Evolutionary conservation across 2,329 filamentous ascomycete genomes (phyloP).

Genomic region (Colletotrichum sp.): DNA sequence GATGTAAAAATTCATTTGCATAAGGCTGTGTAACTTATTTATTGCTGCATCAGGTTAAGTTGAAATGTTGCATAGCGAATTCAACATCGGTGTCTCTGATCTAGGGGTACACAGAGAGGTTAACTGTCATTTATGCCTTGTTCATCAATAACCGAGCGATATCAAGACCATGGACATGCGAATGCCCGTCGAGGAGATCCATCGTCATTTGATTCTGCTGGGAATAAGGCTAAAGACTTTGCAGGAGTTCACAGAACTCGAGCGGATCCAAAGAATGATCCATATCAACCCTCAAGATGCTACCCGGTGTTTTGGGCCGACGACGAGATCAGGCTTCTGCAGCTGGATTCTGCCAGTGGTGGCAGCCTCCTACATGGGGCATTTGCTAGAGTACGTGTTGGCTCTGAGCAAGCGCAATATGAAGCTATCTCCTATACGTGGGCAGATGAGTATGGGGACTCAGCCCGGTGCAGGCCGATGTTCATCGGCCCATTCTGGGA

Average conservation of each 20-base stretch:
- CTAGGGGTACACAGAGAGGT: background rate
- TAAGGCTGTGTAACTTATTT: accelerated
- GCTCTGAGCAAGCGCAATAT: background rate
- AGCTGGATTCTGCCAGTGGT: background rate
- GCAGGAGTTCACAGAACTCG: background rate
- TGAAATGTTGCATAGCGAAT: background rate
- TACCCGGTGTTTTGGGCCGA: background rate
- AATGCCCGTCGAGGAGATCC: background rate
- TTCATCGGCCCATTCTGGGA: background rate
- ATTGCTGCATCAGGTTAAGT: accelerated
- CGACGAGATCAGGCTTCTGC: background rate
- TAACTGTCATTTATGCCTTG: background rate
- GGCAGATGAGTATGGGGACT: background rate
- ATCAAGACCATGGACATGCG: background rate
- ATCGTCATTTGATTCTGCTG: background rate
- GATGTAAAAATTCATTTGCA: background rate
- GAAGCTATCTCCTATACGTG: background rate
- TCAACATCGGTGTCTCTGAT: background rate
- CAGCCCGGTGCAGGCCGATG: background rate
- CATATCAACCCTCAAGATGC: background rate
- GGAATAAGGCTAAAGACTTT: background rate
- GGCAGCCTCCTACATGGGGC: background rate
- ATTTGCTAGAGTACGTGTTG: background rate
- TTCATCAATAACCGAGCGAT: accelerated
- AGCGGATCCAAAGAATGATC: background rate